Base-by-base conservation (phyloP, 2,329 filamentous ascomycete genomes). In the Pseudophaeomoniella oleicola region DNA sequence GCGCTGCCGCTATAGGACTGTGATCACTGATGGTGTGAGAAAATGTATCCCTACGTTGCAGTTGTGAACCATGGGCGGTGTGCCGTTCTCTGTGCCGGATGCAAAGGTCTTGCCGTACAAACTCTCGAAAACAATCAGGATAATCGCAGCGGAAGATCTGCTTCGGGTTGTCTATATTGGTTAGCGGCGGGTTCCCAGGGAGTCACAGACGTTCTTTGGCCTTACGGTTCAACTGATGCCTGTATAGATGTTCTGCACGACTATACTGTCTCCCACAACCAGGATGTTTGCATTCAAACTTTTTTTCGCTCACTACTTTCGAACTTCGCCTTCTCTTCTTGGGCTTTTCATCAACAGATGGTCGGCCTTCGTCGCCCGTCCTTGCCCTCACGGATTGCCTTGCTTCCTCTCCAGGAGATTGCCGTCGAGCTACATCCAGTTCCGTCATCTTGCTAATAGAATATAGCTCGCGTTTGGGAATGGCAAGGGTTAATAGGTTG, bases 221-320 rank as follows among this genome's bases (percentile, higher is more conserved):
- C n/a, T 57, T 67, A 86, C 81, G 90, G 55, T 98, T 98, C 47
- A 96, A 63, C 61, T 96, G 87, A 60, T 96, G 88, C 32, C 90
- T 77, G 62, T 94, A 94, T 64, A 98, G 66, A 64, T 98, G 90
- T 60, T 96, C 90, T 5, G 90, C 88, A 54, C 90, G 75, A 16
- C 88, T 94, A 57, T 98, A 98, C 54, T 81, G 92, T 67, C 94
- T 98, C 30, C 85, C 87, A 51, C 90, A 98, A 29, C 81, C 84
- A 45, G 83, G 78, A 41, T 85, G 75, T 4, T 81, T 78, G 54
- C 90, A 98, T 50, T 82, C 78, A 44, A 86, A 88, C 51, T 66
- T 67, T 45, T 63, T 64, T 40, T 67, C 64, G 22, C 59, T 49
- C 32, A 57, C 57, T 19, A 58, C 56, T 42, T 66, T 66, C 35